Percentiles rank a stretch among this genome's conserved stretches.
Conservation (phyloP, 495 filamentous ascomycete genomes). For the Emericellopsis terricola region DNA sequence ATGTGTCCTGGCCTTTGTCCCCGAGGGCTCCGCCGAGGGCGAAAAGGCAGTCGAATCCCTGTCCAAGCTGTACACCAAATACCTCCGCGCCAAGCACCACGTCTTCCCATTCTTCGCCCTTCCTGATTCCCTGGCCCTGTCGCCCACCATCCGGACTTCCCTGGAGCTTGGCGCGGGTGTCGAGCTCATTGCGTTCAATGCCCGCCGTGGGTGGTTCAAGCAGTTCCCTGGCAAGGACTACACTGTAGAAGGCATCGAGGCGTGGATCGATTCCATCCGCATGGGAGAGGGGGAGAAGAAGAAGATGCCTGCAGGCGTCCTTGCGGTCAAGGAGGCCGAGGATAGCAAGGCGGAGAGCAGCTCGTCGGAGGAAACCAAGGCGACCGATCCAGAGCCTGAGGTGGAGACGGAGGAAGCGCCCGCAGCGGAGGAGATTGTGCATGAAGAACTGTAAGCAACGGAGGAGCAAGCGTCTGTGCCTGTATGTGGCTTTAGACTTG, state of each 20-base stretch:
- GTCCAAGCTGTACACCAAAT: constrained; percentile 56
- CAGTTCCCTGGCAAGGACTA: constrained; percentile 43
- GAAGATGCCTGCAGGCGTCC: constrained; percentile 57
- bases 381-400: constrained; percentile 5
- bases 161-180: constrained; percentile 40
- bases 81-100: constrained; percentile 40
- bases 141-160: constrained; percentile 33
- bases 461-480: background rate
- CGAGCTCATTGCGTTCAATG: constrained; percentile 70
- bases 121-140: constrained; percentile 40
- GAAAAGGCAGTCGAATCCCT: constrained; percentile 45
- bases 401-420: constrained; percentile 14
- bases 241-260: constrained; percentile 43
- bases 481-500: background rate
- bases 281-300: constrained; percentile 71
- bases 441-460: constrained; percentile 25
- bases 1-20: constrained; percentile 69
- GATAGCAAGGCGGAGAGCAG: constrained; percentile 17
- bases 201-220: constrained; percentile 70
- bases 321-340: constrained; percentile 29
- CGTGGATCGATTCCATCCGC: constrained; percentile 75
- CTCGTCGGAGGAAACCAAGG: constrained; percentile 12
- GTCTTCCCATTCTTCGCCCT: constrained; percentile 75
- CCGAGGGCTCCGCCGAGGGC: constrained; percentile 33
- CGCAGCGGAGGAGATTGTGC: constrained; percentile 11